Conservation (phyloP, 345 rosid species). For the Citrus maxima region DNA sequence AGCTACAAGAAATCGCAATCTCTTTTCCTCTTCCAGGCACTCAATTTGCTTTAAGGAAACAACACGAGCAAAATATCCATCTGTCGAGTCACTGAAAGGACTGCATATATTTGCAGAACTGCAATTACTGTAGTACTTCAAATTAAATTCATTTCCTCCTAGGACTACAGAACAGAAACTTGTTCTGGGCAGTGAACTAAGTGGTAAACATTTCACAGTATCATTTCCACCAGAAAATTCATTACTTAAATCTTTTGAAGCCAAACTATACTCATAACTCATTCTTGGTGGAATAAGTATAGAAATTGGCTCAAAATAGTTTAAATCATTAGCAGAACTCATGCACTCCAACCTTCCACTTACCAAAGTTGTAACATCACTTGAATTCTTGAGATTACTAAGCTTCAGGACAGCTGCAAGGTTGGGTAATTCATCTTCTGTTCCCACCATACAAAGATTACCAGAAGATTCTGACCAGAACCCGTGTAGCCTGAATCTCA, state of each 20-base stretch:
- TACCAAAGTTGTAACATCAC: slow-evolving; percentile 35
- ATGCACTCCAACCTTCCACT: slow-evolving; percentile 43
- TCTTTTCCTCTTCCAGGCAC: slow-evolving; percentile 22
- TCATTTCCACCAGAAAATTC: slow-evolving; percentile 13
- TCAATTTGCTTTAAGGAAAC: slow-evolving; percentile 27
- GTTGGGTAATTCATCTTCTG: slow-evolving; percentile 12
- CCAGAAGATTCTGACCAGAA: slow-evolving; percentile 43
- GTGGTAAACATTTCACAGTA: neutral
- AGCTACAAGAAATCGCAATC: slow-evolving; percentile 12
- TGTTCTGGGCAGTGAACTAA: neutral
- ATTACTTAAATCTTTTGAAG: slow-evolving; percentile 11
- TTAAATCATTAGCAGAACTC: slow-evolving; percentile 14
- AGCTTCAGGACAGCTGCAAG: slow-evolving; percentile 41
- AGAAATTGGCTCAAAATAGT: slow-evolving; percentile 35
- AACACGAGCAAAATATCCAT: slow-evolving; percentile 17
- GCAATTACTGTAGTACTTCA: slow-evolving; percentile 25
- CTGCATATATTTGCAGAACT: slow-evolving; percentile 18
- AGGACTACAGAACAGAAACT: slow-evolving; percentile 22
- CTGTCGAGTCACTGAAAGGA: slow-evolving; percentile 9
- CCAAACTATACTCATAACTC: slow-evolving; percentile 18
- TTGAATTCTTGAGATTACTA: slow-evolving; percentile 23
- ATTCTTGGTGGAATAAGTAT: slow-evolving; percentile 35
- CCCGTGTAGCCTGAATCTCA: slow-evolving; percentile 35
- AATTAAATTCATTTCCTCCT: slow-evolving; percentile 10
- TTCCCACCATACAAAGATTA: slow-evolving; percentile 56